A percentile compares a stretch with the other conserved stretches of the same genome.
These are phyloP conservation scores for Malassezia equina DNA, from an alignment of 1,284 basidiomycete species.

Conservation along the genomic window DNA sequence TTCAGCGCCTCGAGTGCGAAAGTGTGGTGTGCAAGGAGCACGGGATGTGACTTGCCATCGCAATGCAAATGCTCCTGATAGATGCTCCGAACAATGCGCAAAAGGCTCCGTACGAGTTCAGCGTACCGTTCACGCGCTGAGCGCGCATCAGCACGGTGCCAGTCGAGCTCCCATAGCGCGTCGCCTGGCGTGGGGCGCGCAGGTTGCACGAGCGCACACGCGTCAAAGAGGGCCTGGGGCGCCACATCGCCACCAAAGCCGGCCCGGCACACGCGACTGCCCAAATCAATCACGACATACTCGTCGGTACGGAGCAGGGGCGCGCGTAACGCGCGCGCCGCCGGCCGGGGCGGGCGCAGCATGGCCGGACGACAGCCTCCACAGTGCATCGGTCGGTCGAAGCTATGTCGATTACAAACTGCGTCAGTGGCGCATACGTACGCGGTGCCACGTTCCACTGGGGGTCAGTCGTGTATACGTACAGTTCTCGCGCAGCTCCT, in stretches of 20 bases:
- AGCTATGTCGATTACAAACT: neutral
- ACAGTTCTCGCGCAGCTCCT: conserved; percentile 54
- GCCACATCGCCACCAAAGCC: conserved; percentile 38
- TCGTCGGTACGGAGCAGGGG: conserved; percentile 20
- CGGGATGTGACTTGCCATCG: conserved; percentile 83
- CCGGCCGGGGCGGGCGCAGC: neutral
- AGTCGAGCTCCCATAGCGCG: conserved; percentile 37
- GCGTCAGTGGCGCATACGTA: conserved; percentile 3
- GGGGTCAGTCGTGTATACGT: conserved; percentile 11
- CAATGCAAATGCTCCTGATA: conserved; percentile 61
- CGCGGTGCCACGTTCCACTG: conserved; percentile 24
- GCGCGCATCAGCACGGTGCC: conserved; percentile 14
- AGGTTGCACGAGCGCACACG: conserved; percentile 34
- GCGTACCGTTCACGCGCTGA: conserved; percentile 22
- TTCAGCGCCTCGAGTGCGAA: conserved; percentile 75
- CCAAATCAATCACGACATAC: conserved; percentile 38
- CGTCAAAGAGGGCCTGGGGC: conserved; percentile 32
- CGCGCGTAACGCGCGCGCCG: neutral
- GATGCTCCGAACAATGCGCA: conserved; percentile 24
- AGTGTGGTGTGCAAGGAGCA: conserved; percentile 82
- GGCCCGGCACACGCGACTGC: conserved; percentile 32
- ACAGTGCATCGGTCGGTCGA: neutral
- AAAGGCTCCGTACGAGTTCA: conserved; percentile 26
- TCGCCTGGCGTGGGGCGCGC: conserved; percentile 9
- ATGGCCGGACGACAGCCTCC: neutral